Conservation (phyloP, 1,284 basidiomycete genomes). For the Fomes fomentarius region DNA sequence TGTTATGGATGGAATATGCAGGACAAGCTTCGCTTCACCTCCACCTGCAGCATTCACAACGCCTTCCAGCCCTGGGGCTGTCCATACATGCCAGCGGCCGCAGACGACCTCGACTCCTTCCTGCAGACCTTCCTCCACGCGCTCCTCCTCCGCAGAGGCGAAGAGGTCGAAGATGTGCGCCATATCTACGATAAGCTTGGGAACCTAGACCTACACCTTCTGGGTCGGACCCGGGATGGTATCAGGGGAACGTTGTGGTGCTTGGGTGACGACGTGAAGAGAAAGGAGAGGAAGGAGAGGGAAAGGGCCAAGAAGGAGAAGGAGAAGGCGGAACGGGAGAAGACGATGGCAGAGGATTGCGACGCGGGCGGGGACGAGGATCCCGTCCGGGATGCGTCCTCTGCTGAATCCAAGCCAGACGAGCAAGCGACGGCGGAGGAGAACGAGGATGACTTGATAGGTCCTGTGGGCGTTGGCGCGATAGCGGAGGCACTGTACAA, state of each 20-base stretch:
- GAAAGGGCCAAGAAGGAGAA: not conserved
- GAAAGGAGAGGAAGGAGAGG: not conserved
- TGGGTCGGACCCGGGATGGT: conserved; percentile 3
- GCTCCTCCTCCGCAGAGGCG: conserved; percentile 4
- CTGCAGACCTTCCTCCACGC: conserved; percentile 9
- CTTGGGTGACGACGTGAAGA: no score
- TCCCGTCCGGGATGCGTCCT: not conserved
- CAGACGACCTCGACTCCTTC: conserved; percentile 19
- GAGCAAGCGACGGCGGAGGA: no score
- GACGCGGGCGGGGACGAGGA: no score
- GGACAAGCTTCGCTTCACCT: conserved; percentile 16
- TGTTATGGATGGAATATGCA: not conserved
- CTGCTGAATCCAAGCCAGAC: not conserved
- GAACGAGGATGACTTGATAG: not conserved
- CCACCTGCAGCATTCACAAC: conserved; percentile 6
- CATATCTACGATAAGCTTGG: not conserved
- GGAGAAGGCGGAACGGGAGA: not conserved
- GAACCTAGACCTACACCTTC: not conserved
- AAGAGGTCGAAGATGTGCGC: not conserved
- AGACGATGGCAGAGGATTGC: not conserved
- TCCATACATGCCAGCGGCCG: conserved; percentile 5
- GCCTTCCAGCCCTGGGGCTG: not conserved
- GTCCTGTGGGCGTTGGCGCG: not conserved
- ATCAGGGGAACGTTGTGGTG: not conserved
- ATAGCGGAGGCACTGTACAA: conserved; percentile 4